phyloP scores from a whole-genome alignment of 192 early-diverging fungal genomes.

The Entophlyctis helioformis region DNA sequence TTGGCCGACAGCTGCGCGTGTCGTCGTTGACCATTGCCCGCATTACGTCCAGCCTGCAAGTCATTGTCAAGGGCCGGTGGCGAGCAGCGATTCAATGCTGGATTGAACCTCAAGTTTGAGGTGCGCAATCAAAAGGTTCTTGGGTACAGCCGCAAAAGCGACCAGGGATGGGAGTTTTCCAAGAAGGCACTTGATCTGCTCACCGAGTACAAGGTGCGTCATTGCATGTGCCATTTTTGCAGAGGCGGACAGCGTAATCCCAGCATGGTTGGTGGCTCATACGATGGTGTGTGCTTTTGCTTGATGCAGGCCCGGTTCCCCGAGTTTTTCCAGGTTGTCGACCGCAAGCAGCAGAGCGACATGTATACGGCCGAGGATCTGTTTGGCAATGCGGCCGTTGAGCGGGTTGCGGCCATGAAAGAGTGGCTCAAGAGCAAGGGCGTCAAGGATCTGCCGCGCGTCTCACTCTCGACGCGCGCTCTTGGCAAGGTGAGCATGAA shows the following conservation, averaged over 20 bases:
- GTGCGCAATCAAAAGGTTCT: constrained; percentile 71
- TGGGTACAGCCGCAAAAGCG: constrained; percentile 71
- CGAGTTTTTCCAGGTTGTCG: constrained; percentile 31
- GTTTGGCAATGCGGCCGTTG: constrained; percentile 30
- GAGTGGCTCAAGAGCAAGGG: constrained; percentile 52
- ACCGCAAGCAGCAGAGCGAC: constrained; percentile 22
- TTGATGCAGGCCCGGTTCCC: constrained; percentile 37
- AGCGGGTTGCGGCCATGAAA: constrained; percentile 41
- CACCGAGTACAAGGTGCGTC: constrained; percentile 64
- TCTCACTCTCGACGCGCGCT: constrained; percentile 48
- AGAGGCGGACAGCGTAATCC: no score
- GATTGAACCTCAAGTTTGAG: constrained; percentile 88
- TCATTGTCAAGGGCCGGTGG: constrained; percentile 40
- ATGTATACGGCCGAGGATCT: constrained; percentile 54
- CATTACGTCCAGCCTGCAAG: constrained; percentile 68
- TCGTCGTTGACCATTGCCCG: no score
- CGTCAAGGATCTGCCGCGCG: constrained; percentile 51
- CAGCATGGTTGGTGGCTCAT: no score
- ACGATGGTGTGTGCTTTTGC: no score
- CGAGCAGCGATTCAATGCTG: constrained; percentile 56
- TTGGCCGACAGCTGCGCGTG: constrained; percentile 59
- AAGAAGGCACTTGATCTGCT: constrained; percentile 66
- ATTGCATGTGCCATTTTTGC: no score
- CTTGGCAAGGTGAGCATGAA: constrained; percentile 52
- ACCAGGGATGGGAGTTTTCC: constrained; percentile 76